These are phyloP conservation scores for Volvariella volvacea DNA, from an alignment of 1,284 basidiomycete species.

Conservation along the genomic window DNA sequence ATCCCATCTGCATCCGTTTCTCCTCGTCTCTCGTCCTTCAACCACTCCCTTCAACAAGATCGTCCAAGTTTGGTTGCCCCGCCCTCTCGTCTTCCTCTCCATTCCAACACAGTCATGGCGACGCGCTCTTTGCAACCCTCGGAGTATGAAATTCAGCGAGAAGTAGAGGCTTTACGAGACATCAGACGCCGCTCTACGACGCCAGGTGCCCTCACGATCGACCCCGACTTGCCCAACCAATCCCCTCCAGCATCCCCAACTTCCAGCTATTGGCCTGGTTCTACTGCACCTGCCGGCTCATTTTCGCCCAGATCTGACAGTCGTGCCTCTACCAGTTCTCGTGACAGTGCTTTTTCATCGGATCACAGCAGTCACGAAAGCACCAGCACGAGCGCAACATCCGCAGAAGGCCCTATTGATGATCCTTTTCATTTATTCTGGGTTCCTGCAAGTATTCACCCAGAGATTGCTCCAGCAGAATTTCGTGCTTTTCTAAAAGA, in stretches of 20 bases:
- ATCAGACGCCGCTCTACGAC: conserved; percentile 75
- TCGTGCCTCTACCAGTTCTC: conserved; percentile 39
- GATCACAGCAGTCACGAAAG: conserved; percentile 16
- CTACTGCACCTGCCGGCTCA: conserved; percentile 14
- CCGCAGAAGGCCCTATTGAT: conserved; percentile 33
- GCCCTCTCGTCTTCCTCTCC: conserved; percentile 3
- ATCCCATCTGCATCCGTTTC: neutral
- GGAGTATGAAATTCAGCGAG: conserved; percentile 79
- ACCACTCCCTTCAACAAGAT: conserved; percentile 2
- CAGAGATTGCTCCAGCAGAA: conserved; percentile 94
- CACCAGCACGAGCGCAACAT: conserved; percentile 21
- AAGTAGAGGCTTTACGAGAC: conserved; percentile 80
- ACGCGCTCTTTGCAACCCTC: conserved; percentile 61
- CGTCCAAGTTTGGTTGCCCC: neutral
- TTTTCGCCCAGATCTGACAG: conserved; percentile 21
- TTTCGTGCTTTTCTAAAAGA: conserved; percentile 94
- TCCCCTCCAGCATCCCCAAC: conserved; percentile 49
- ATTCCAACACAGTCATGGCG: conserved; percentile 19
- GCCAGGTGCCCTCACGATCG: conserved; percentile 74
- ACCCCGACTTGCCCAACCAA: conserved; percentile 79
- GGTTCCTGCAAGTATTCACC: conserved; percentile 95
- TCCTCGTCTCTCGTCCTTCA: neutral
- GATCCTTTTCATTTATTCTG: conserved; percentile 90
- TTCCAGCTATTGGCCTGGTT: conserved; percentile 40
- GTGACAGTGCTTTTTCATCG: conserved; percentile 31